Base-by-base conservation (phyloP, 345 rosid species). In the Geranium rotundifolium region DNA sequence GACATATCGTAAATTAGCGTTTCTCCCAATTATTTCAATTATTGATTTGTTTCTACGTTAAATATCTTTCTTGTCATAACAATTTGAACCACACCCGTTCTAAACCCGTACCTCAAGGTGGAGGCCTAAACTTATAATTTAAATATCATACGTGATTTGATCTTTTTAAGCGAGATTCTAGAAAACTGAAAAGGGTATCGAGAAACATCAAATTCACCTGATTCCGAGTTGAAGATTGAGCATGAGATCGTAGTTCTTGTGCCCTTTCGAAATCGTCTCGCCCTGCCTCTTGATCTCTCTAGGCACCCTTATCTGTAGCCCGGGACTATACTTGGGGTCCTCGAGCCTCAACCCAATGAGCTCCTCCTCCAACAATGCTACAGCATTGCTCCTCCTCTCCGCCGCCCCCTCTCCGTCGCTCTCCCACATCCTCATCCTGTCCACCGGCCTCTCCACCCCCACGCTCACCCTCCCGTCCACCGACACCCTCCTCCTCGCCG, bases 161-260 rank as follows among this genome's bases (percentile, higher is more conserved):
- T 23, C 2, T 23, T 23, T 23, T 23, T 90, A 5, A 88, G 76
- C 69, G 61, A 66, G 27, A 68, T 23, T 23, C 54, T 7, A 1
- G 1, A 8, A 46, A 15, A 46, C 16, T 3, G 16, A 46, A 16
- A 56, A 7, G 23, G 59, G 18, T 12, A 13, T 52, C 16, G 56
- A 52, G n/a, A 52, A 13, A 52, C n/a, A 46, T 27, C 17, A 27
- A 65, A 16, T 14, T 59, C 56, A 58, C 41, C 41, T 5, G 41
- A 66, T 66, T 41, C 69, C 69, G 12, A 66, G 52, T 18, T 89
- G 96, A 2, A 89, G 80, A 78, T 92, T 92, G 63, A 92, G 98
- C 96, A 92, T 92, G 55, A 92, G 87, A 7, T 92, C 96, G 61
- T 89, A 92, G 67, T 92, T 92, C 68, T 85, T 89, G 50, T 92